phyloP scores from a whole-genome alignment of 306 rosid species.

The Acacia crassicarpa region DNA sequence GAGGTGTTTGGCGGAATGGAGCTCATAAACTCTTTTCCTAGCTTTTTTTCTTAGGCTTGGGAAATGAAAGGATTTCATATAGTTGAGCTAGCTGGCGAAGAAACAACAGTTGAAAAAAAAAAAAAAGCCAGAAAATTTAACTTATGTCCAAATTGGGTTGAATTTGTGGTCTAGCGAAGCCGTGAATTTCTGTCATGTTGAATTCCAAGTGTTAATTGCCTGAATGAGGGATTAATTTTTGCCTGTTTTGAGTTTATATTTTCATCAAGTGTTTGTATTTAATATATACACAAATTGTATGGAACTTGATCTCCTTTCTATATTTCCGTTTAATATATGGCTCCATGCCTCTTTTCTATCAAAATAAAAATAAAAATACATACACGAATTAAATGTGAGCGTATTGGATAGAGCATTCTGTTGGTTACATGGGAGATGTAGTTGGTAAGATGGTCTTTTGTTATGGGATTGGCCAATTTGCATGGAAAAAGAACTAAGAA shows the following conservation, averaged over 20 bases:
- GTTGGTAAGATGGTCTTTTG: not conserved
- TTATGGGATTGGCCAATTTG: not conserved
- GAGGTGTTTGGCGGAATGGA: slow-evolving; percentile 85
- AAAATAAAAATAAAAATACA: no score
- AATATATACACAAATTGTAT: not conserved
- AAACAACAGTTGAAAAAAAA: slow-evolving; percentile 14
- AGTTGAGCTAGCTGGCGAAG: slow-evolving; percentile 13
- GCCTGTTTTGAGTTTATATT: slow-evolving; percentile 28
- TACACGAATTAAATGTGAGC: not conserved
- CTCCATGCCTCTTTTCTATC: no score
- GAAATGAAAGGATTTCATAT: slow-evolving; percentile 21
- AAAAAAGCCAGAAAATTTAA: not conserved
- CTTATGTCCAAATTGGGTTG: slow-evolving; percentile 26
- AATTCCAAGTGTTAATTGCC: slow-evolving; percentile 24
- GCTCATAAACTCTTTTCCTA: slow-evolving; percentile 57
- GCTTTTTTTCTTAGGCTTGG: slow-evolving; percentile 2
- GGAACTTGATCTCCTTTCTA: no score
- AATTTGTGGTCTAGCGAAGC: slow-evolving; percentile 29
- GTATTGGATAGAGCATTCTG: not conserved
- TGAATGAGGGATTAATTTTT: slow-evolving; percentile 9
- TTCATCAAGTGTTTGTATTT: slow-evolving; percentile 31
- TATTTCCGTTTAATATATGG: no score
- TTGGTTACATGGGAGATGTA: not conserved
- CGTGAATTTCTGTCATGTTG: slow-evolving; percentile 17
- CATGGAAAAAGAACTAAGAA: no score